Evolutionary conservation across 2,329 filamentous ascomycete species (phyloP).

Genomic region (Acephala macrosclerotiorum): DNA sequence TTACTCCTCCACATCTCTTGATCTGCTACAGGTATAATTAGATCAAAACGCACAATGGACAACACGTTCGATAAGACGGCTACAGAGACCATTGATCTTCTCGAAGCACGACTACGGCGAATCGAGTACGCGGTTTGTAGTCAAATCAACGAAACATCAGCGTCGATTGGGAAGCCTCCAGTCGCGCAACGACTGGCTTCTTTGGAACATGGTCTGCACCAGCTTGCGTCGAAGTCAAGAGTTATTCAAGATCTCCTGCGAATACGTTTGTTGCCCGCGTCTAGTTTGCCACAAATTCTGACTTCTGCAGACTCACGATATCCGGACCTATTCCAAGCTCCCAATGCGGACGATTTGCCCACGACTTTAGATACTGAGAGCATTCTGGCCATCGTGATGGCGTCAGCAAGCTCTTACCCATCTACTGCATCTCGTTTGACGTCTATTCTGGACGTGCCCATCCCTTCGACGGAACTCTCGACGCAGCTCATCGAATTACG

Average conservation of each 20-base stretch:
- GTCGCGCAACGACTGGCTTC: constrained; percentile 28
- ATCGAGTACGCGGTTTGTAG: constrained; percentile 43
- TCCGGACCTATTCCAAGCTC: constrained; percentile 44
- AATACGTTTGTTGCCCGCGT: constrained; percentile 37
- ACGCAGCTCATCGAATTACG: constrained; percentile 43
- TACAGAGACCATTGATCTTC: constrained; percentile 42
- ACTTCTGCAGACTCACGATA: constrained; percentile 41
- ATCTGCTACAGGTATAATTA: background rate
- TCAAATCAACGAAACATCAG: constrained; percentile 19
- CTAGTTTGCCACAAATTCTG: constrained; percentile 11
- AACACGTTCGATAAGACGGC: constrained; percentile 43
- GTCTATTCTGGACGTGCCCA: constrained; percentile 43
- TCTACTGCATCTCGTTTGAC: constrained; percentile 44
- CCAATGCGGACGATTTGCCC: constrained; percentile 35
- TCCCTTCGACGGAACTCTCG: constrained; percentile 42
- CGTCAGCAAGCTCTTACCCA: constrained; percentile 44
- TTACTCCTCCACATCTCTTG: background rate
- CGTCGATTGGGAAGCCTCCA: constrained; percentile 15
- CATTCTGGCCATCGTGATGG: constrained; percentile 42
- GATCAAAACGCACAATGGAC: constrained; percentile 33
- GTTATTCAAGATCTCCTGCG: constrained; percentile 43
- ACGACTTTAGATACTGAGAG: constrained; percentile 39
- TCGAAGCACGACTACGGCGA: constrained; percentile 41
- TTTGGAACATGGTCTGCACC: constrained; percentile 37
- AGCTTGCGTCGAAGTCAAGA: constrained; percentile 41